Percentiles rank a stretch among this genome's conserved stretches.
phyloP scores from a whole-genome alignment of 305 asterid species.

The Solanum hybrid region DNA sequence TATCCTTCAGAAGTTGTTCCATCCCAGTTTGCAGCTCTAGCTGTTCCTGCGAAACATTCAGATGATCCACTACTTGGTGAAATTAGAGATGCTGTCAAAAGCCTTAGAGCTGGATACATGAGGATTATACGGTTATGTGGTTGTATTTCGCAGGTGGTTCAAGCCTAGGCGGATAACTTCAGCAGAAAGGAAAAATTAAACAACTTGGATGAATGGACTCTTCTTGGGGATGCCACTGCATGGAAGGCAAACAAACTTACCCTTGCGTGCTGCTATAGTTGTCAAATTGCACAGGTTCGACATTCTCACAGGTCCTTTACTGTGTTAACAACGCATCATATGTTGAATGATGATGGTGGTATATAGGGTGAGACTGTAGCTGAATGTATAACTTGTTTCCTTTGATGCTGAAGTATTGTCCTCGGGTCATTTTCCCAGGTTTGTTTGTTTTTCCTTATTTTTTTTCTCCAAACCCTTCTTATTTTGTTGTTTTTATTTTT shows the following conservation, averaged over 20 bases:
- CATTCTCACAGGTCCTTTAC: neutral
- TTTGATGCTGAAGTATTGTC: neutral
- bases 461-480: neutral
- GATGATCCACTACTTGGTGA: slow-evolving; percentile 25
- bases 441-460: neutral
- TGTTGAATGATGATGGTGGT: neutral
- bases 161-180: slow-evolving; percentile 23
- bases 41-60: slow-evolving; percentile 13
- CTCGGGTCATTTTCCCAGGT: neutral
- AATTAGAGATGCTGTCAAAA: slow-evolving; percentile 36
- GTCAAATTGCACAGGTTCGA: neutral
- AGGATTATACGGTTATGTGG: slow-evolving; percentile 63
- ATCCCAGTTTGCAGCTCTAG: slow-evolving; percentile 22
- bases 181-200: neutral
- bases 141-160: slow-evolving; percentile 42
- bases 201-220: neutral
- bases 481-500: neutral
- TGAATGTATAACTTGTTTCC: neutral
- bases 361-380: neutral
- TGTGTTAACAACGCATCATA: neutral
- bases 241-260: neutral
- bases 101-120: slow-evolving; percentile 46
- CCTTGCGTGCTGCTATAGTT: neutral
- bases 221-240: neutral
- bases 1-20: slow-evolving; percentile 80